Conservation (phyloP, 257 asterid species). For the Ajuga chamaepitys region DNA sequence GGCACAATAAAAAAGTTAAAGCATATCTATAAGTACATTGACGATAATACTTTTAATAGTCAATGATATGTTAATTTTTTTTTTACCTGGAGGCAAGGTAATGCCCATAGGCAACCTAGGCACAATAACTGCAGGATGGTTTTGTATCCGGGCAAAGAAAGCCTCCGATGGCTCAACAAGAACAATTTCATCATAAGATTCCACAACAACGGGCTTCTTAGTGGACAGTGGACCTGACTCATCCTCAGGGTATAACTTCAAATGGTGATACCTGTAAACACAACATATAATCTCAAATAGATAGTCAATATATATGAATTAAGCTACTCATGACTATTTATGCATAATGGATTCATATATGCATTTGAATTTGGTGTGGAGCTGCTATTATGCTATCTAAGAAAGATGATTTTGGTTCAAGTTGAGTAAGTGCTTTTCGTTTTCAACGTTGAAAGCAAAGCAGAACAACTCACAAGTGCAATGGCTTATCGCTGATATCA, state of each 20-base stretch:
- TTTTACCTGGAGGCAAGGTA: slow-evolving; percentile 60
- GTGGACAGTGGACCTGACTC: slow-evolving; percentile 68
- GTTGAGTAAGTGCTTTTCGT: not conserved
- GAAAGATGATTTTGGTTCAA: not conserved
- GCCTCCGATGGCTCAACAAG: slow-evolving; percentile 74
- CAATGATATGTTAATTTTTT: slow-evolving; percentile 7
- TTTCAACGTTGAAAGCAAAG: not conserved
- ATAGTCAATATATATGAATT: not conserved
- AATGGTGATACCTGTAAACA: slow-evolving; percentile 59
- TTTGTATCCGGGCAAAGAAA: slow-evolving; percentile 68
- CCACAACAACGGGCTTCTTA: slow-evolving; percentile 77
- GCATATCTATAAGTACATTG: not conserved
- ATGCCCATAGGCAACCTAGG: slow-evolving; percentile 63
- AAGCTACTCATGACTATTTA: not conserved
- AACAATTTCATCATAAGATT: slow-evolving; percentile 85
- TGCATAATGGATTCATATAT: not conserved
- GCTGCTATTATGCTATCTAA: not conserved
- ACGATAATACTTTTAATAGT: not conserved
- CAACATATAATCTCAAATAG: not conserved
- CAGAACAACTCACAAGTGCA: slow-evolving; percentile 79
- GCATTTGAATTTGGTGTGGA: not conserved
- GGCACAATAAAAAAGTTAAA: not conserved
- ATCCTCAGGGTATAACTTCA: slow-evolving; percentile 83
- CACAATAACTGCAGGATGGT: slow-evolving; percentile 64
- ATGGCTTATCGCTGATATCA: slow-evolving; percentile 71